A percentile compares a stretch with the other conserved stretches of the same genome.
phyloP scores from a whole-genome alignment of 2,329 filamentous ascomycete species.

The Xylariaceae sp. region DNA sequence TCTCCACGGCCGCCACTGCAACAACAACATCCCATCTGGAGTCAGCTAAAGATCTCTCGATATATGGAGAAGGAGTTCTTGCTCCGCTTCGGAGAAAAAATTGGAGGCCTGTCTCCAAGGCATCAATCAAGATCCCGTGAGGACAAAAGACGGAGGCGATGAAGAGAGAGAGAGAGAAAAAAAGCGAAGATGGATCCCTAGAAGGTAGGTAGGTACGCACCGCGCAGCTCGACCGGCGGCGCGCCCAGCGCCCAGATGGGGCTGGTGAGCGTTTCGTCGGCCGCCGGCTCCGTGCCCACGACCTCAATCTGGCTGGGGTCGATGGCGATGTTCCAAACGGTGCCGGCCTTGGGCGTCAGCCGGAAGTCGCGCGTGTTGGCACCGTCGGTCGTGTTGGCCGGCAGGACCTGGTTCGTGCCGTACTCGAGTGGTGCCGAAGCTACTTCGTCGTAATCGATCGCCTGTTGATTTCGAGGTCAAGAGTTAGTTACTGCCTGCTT shows the following conservation, averaged over 20 bases:
- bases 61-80: too few relatives aligned
- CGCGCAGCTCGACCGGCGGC: conserved; percentile 17
- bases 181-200: too few relatives aligned
- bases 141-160: too few relatives aligned
- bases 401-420: conserved; percentile 7
- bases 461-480: too few relatives aligned
- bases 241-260: conserved; percentile 18
- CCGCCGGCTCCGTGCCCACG: conserved; percentile 1
- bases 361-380: conserved; percentile 14
- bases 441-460: conserved; percentile 13
- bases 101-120: too few relatives aligned
- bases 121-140: too few relatives aligned
- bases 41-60: too few relatives aligned
- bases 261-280: conserved; percentile 5
- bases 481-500: too few relatives aligned
- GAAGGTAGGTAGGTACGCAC: too few relatives aligned
- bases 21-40: too few relatives aligned
- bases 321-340: conserved; percentile 17
- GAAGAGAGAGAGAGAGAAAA: too few relatives aligned
- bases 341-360: conserved; percentile 10
- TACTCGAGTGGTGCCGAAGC: conserved; percentile 9
- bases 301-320: conserved; percentile 16
- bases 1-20: conserved; percentile 17
- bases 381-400: conserved; percentile 10
- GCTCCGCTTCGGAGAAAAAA: too few relatives aligned